Evolutionary conservation across 169 alveolate genomes (phyloP), one percentile per base, ranked within the genome.

Genomic region (Perkinsus chesapeaki): DNA sequence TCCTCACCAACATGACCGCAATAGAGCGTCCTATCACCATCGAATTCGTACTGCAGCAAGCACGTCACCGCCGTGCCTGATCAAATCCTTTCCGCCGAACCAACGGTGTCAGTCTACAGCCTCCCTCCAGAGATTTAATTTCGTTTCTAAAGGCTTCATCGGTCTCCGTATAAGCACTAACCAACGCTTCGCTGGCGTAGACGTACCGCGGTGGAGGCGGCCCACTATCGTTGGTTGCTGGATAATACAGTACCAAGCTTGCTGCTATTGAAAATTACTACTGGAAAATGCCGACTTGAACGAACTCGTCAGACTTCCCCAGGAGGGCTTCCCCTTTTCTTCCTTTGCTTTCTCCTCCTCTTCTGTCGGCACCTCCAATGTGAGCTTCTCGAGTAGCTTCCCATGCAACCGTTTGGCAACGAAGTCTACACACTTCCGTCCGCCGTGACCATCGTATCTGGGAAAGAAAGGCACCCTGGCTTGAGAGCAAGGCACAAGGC

Each of bases 1-100:
- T 47, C 82, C 82, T 60, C 27, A 23, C 93, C 93, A 23, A 91
- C 39, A 37, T 91, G 93, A 37, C 82, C 93, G 3, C 82, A 27
- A 39, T 91, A 91, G 34, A 91, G 12, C 12, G 82, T 60, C 82
- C 82, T 60, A 16, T 60, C 82, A 0, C 82, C 82, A 60, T 34
- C 82, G 31, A 60, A 60, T 23, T 60, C 82, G 27, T 60, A 60
- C 31, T 60, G 82, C 23, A 60, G 3, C 27, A 60, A 23, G 31
- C 82, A 60, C 36, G 82, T 60, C 31, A 60, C 82, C 7, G 82
- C 82, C 12, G 82, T 60, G 82, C 82, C 82, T 60, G 31, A 20
- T 1, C 37, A 16, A 23, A 16, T 43, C 60, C 60, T 43, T 43
- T 43, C 60, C 16, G 60, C 60, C 16, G 60, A 43, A 16, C 60